Conservation (phyloP, 202 grass and related monocot species). For the Brachypodium distachyon region DNA sequence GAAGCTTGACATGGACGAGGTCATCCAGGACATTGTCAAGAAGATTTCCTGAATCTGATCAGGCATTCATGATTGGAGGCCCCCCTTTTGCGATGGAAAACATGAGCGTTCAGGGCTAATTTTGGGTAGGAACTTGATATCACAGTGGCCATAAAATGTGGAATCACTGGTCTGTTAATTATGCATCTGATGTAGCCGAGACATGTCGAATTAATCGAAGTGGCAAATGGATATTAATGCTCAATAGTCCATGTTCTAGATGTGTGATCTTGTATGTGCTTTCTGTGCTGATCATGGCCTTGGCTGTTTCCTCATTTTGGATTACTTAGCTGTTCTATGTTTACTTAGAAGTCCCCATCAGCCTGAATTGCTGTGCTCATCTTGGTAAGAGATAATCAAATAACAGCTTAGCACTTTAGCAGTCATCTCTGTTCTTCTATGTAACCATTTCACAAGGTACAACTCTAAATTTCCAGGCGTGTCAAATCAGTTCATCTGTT, state of each 20-base stretch:
- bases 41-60: constrained; percentile 36
- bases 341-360: not conserved
- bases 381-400: no score
- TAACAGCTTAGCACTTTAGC: no score
- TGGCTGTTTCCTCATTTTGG: not conserved
- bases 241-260: not conserved
- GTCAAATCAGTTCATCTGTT: no score
- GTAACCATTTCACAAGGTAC: no score
- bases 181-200: not conserved
- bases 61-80: not conserved
- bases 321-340: not conserved
- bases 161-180: not conserved
- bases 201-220: not conserved
- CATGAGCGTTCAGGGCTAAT: not conserved
- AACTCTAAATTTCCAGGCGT: no score
- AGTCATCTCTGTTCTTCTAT: no score
- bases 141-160: not conserved
- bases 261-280: not conserved
- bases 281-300: not conserved
- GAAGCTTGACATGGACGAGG: constrained; percentile 71
- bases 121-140: not conserved
- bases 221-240: not conserved
- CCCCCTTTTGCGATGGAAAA: not conserved
- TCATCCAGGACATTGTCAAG: constrained; percentile 64
- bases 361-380: no score